Conservation (phyloP, 768 basidiomycete genomes). For the Tricholoma terreum region DNA sequence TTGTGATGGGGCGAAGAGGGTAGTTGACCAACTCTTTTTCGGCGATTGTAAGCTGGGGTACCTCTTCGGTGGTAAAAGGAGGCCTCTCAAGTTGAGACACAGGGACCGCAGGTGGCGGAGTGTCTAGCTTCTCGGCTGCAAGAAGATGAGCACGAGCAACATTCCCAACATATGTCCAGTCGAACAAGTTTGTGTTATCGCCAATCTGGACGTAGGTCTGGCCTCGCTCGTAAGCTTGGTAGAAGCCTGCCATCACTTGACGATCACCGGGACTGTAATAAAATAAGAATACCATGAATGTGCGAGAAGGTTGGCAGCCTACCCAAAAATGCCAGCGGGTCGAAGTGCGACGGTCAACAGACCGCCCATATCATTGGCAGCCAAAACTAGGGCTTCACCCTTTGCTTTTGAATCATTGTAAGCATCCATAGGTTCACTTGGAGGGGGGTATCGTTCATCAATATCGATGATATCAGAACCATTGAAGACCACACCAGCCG, state of each 20-base stretch:
- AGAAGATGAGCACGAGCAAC: conserved; percentile 92
- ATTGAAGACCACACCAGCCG: conserved; percentile 87
- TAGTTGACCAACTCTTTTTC: conserved; percentile 43
- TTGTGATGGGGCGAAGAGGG: conserved; percentile 58
- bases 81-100: conserved; percentile 33
- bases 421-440: conserved; percentile 74
- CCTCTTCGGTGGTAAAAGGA: conserved; percentile 34
- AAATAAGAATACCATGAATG: neutral
- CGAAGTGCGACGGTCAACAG: conserved; percentile 86
- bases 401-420: conserved; percentile 95
- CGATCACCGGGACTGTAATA: conserved; percentile 80
- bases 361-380: conserved; percentile 81
- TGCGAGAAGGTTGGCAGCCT: conserved; percentile 20
- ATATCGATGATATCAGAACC: conserved; percentile 77
- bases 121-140: conserved; percentile 82
- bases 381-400: conserved; percentile 80
- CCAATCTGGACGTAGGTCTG: conserved; percentile 95
- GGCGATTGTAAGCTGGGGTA: conserved; percentile 38
- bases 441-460: conserved; percentile 82
- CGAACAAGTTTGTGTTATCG: conserved; percentile 88
- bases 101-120: conserved; percentile 44
- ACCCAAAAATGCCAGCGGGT: conserved; percentile 97
- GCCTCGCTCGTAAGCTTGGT: conserved; percentile 71
- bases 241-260: conserved; percentile 78
- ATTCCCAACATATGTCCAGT: conserved; percentile 97